Conservation (phyloP, 495 filamentous ascomycete genomes). For the Filosporella fistucella region DNA sequence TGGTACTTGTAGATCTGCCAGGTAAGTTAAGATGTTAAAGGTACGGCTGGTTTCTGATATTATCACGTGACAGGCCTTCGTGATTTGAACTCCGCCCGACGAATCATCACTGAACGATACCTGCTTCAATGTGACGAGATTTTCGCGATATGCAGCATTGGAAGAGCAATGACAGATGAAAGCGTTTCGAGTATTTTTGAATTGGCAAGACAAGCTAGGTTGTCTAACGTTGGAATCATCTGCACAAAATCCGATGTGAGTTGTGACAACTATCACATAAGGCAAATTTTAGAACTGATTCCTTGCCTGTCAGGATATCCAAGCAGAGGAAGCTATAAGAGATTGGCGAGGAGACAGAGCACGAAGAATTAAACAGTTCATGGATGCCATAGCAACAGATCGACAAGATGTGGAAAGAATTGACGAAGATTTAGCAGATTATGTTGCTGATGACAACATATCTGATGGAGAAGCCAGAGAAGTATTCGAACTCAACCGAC, state of each 20-base stretch:
- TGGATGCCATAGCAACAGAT: conserved; percentile 6
- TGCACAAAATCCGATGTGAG: conserved; percentile 8
- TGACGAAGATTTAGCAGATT: conserved; percentile 2
- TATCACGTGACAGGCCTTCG: not conserved
- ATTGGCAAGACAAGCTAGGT: not conserved
- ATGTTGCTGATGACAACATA: conserved; percentile 1
- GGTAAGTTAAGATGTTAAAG: conserved; percentile 1
- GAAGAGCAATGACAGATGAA: conserved; percentile 7
- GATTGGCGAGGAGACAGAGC: conserved; percentile 22
- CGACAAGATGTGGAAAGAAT: not conserved
- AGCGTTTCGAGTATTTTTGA: conserved; percentile 7
- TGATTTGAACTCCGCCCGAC: conserved; percentile 4
- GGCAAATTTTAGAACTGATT: conserved; percentile 2
- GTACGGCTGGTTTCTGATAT: not conserved
- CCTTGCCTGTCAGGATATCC: conserved; percentile 18
- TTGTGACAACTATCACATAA: not conserved
- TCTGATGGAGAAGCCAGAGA: not conserved
- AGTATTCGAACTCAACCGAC: not conserved
- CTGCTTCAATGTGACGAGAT: conserved; percentile 7
- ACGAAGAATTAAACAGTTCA: conserved; percentile 9
- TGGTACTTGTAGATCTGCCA: conserved; percentile 11
- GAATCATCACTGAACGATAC: conserved; percentile 7
- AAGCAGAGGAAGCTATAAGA: conserved; percentile 24
- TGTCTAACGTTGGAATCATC: conserved; percentile 9
- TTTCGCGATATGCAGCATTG: conserved; percentile 6